Evolutionary conservation across 1,284 basidiomycete species (phyloP).

Genomic region (Ganoderma resinaceum): DNA sequence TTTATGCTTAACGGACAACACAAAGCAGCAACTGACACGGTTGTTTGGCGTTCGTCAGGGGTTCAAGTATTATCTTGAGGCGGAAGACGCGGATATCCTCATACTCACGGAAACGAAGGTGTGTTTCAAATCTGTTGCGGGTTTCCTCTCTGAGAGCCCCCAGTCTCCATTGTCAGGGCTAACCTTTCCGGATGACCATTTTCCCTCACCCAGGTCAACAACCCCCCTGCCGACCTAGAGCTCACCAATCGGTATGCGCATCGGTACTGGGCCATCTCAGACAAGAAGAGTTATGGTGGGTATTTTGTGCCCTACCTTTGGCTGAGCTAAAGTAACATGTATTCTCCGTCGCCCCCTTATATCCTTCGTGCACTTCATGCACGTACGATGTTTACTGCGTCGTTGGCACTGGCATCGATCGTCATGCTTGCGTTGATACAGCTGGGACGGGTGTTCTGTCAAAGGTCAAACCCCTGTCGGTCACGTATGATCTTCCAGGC

Average conservation of each 20-base stretch:
- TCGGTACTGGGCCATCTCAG: conserved; percentile 77
- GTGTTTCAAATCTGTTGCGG: conserved; percentile 5
- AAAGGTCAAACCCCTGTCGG: conserved; percentile 76
- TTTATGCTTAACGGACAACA: not conserved
- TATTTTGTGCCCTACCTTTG: not conserved
- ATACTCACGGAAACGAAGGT: conserved; percentile 87
- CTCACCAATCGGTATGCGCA: conserved; percentile 69
- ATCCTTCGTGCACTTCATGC: not conserved
- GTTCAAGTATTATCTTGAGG: conserved; percentile 80
- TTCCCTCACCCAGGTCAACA: conserved; percentile 60
- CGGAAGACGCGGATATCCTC: conserved; percentile 83
- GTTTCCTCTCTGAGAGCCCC: not conserved
- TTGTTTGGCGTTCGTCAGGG: conserved; percentile 55
- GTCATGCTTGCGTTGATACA: conserved; percentile 36
- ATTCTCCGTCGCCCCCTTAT: not conserved
- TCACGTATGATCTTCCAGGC: conserved; percentile 72
- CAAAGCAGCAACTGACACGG: not conserved
- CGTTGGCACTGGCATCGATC: not conserved
- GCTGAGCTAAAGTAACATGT: not conserved
- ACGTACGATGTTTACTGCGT: not conserved
- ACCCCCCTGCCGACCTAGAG: conserved; percentile 63
- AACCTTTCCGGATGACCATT: not conserved
- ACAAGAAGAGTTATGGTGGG: conserved; percentile 79
- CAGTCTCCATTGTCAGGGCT: not conserved
- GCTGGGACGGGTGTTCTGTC: conserved; percentile 86